Evolutionary conservation across 306 rosid species (phyloP), one percentile per base, ranked within the genome.

Genomic region (Clitoria ternatea): DNA sequence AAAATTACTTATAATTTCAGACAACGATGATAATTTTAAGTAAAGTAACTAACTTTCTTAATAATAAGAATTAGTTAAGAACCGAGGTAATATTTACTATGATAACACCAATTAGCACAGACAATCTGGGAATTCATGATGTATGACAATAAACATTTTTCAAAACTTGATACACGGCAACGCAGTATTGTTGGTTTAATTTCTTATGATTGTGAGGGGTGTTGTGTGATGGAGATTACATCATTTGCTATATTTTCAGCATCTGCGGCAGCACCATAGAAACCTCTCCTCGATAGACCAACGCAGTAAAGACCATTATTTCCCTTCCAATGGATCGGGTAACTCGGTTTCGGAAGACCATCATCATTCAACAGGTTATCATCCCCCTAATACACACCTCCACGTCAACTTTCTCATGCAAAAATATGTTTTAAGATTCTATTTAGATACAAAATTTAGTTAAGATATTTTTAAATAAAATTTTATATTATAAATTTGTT

Each of bases 241-340:
- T 84, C 75, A 30, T 81, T 71, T 4, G 92, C 97, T 57, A 89
- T 73, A 45, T 84, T 83, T 74, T 87, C 40, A 26, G 96, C 92
- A 78, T 89, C 96, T 0, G 3, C 23, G 0, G 70, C 65, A 49
- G 88, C 77, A 45, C 96, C 97, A 48, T 66, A 75, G 0, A 92
- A 40, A 9, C 96, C 97, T 65, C 76, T 85, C 62, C 90, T 75
- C 32, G 89, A 61, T 3, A 92, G 23, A 14, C 96, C 92, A 66
- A 76, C 84, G 14, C 98, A 92, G 23, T 84, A 89, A 23, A 89
- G 77, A 23, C 90, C 88, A 4, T 84, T 85, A 47, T 68, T 53
- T 13, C 96, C 96, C 53, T 85, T 92, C 94, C 96, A 89, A 22
- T 89, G 97, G 8, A 65, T 52, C 1, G 94, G 91, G 69, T 66